These are phyloP conservation scores for Monosporascus sp. DNA, from an alignment of 2,329 filamentous ascomycete species.

Conservation along the genomic window DNA sequence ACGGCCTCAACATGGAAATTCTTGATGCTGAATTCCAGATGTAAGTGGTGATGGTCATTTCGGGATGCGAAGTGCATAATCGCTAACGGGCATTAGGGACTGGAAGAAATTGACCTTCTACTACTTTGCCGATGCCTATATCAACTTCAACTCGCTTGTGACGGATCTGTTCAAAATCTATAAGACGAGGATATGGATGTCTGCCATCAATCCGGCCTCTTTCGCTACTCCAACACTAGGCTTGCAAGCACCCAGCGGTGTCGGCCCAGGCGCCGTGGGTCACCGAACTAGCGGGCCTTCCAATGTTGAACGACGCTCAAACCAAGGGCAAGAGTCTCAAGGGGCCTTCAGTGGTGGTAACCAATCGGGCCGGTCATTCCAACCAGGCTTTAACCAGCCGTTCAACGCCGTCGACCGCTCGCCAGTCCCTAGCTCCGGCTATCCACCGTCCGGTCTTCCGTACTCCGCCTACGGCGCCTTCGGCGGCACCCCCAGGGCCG, in stretches of 20 bases:
- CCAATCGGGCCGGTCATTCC: conserved; percentile 38
- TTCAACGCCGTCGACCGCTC: conserved; percentile 39
- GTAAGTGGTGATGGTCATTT: conserved; percentile 47
- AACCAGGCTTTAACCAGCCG: conserved; percentile 35
- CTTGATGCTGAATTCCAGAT: conserved; percentile 98
- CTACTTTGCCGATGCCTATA: conserved; percentile 96
- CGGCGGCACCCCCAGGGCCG: conserved; percentile 32
- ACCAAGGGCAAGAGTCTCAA: conserved; percentile 35
- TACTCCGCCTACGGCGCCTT: conserved; percentile 42
- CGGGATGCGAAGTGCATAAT: neutral
- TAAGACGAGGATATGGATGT: conserved; percentile 99
- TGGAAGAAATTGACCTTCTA: conserved; percentile 99
- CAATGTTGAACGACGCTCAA: conserved; percentile 45
- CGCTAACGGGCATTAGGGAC: conserved; percentile 58
- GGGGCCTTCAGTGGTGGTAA: conserved; percentile 32
- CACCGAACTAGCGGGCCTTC: conserved; percentile 42
- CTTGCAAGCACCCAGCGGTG: conserved; percentile 62
- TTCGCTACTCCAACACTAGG: conserved; percentile 77
- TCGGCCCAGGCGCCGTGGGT: conserved; percentile 62
- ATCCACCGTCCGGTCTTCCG: conserved; percentile 34
- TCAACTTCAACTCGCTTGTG: conserved; percentile 97
- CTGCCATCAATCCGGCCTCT: conserved; percentile 94
- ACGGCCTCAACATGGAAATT: conserved; percentile 96
- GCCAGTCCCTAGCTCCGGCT: conserved; percentile 33
- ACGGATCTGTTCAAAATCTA: conserved; percentile 99